Evolutionary conservation across 345 rosid genomes (phyloP), one percentile per base, ranked within the genome.

Genomic region (Hevea brasiliensis): DNA sequence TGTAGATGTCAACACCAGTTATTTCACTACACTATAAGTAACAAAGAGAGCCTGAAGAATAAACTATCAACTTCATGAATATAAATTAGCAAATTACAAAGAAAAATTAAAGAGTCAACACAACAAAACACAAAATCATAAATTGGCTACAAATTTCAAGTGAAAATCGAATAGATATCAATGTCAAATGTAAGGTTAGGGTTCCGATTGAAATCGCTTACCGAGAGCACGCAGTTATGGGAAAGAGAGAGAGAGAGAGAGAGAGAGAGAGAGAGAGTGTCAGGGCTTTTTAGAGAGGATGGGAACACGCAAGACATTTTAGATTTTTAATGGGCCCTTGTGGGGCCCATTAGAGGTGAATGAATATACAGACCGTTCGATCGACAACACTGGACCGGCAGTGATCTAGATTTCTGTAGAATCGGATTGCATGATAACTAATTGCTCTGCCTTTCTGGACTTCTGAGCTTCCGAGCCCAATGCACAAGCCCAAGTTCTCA

Each of bases 131-230:
- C 3, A 27, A 10, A 59, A 29, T 18, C 44, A 37, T 8, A 23
- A 35, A 27, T 3, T 27, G 21, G 3, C 1, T 29, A 50, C 57
- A 26, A 26, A 27, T 47, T 44, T 40, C 24, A 21, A 63, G 27
- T 65, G 11, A 29, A 50, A 50, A 65, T 0, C 24, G 35, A 24
- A 57, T 1, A 57, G 3, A 57, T 23, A 20, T 5, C 0, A 37
- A 42, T 64, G 50, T 18, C 5, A 64, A 64, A 64, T 32, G 4
- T 6, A 14, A 61, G 32, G 32, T 15, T 8, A 11, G 67, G 61
- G 32, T 55, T 37, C 0, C 2, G 70, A 47, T 47, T 37, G 37
- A 12, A 69, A 69, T 58, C 40, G 47, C 72, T 69, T 56, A 69
- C 72, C 72, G 62, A 53, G 47, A 20, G 8, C 14, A 47, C 18